These are phyloP conservation scores for Nannochloropsis oceanica DNA, from an alignment of 108 stramenopile species.

Conservation along the genomic window DNA sequence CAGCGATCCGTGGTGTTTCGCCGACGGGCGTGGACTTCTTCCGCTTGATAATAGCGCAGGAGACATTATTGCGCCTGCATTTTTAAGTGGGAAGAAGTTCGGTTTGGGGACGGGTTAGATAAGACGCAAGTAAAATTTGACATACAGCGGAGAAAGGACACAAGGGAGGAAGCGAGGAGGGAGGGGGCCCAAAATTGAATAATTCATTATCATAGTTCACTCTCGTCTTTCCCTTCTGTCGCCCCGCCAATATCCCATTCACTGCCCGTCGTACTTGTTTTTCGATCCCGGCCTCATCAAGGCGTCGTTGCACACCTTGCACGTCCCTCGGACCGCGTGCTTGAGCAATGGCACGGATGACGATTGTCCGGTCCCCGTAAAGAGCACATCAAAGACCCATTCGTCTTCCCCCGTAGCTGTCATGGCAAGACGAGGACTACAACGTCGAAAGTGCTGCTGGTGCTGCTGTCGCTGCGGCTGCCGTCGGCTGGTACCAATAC, in stretches of 20 bases:
- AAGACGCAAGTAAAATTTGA: no score
- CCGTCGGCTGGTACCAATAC: neutral
- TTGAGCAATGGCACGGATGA: neutral
- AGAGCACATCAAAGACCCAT: neutral
- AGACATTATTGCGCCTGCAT: neutral
- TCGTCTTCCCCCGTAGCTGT: neutral
- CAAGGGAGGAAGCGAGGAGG: no score
- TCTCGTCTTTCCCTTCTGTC: no score
- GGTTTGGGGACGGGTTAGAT: neutral
- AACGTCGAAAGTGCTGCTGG: no score
- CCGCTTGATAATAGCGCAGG: neutral
- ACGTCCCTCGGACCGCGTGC: neutral
- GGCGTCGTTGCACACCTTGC: neutral
- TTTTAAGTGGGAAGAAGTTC: neutral
- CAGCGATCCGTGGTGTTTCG: neutral
- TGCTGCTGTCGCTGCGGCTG: no score
- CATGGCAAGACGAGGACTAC: neutral
- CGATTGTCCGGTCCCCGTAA: neutral
- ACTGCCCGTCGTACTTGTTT: neutral
- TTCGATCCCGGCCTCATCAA: neutral
- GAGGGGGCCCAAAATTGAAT: no score
- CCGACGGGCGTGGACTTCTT: neutral
- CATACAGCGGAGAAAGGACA: no score
- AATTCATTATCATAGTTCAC: no score
- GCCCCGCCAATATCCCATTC: neutral